Percentiles rank a stretch among this genome's conserved stretches.
Evolutionary conservation across 805 yeast species (phyloP).

Genomic region (Candida maris): DNA sequence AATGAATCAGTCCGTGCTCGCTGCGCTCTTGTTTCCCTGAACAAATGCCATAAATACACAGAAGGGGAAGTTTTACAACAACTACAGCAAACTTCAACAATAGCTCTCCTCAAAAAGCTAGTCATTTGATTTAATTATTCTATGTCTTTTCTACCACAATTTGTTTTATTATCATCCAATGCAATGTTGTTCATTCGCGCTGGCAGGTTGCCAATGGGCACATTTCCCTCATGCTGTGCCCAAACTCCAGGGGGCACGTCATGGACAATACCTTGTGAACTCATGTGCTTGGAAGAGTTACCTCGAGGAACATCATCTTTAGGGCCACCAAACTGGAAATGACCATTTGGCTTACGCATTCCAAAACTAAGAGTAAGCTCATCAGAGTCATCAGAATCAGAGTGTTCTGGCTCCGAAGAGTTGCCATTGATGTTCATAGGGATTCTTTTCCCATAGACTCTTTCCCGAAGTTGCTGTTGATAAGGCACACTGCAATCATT

Average conservation of each 20-base stretch:
- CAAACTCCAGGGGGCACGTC: constrained; percentile 12
- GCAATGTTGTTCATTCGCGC: constrained; percentile 9
- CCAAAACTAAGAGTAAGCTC: constrained; percentile 21
- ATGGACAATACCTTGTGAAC: constrained; percentile 7
- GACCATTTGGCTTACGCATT: constrained; percentile 3
- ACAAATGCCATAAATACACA: not conserved
- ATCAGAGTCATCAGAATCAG: constrained; percentile 15
- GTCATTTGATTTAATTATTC: too few relatives aligned
- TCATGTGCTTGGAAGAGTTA: not conserved
- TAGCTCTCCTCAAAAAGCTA: constrained; percentile 9
- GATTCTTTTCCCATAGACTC: constrained; percentile 19
- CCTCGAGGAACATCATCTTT: constrained; percentile 6
- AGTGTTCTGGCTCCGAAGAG: constrained; percentile 10
- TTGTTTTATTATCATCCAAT: constrained; percentile 5
- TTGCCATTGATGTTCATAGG: constrained; percentile 1
- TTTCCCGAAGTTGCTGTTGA: constrained; percentile 8
- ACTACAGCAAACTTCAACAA: constrained; percentile 2
- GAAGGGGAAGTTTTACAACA: constrained; percentile 7
- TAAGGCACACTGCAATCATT: not conserved
- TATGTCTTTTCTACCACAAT: too few relatives aligned
- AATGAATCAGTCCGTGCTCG: constrained; percentile 5
- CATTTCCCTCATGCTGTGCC: constrained; percentile 6
- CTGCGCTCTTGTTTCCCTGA: constrained; percentile 4
- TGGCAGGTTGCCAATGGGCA: constrained; percentile 10
- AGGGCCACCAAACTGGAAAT: too few relatives aligned